Evolutionary conservation across 2,329 filamentous ascomycete species (phyloP).

Genomic region (Sclerotinia subarctica): DNA sequence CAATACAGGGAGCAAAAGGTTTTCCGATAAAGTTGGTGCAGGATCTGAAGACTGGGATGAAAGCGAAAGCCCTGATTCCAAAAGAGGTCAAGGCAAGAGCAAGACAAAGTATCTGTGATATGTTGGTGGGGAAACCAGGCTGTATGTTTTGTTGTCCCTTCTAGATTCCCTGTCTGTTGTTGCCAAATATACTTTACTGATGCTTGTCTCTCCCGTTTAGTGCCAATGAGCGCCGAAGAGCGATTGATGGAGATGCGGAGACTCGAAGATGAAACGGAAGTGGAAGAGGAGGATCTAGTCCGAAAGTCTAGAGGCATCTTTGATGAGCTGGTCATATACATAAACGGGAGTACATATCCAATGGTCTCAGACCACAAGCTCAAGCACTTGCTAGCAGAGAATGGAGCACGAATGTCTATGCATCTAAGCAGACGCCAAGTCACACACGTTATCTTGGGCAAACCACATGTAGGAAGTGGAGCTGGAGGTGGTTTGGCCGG

Average conservation of each 20-base stretch:
- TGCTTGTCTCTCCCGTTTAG: conserved; percentile 31
- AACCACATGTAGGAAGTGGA: conserved; percentile 47
- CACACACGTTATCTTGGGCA: conserved; percentile 81
- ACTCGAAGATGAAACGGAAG: conserved; percentile 52
- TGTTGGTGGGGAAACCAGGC: conserved; percentile 41
- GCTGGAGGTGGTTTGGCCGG: conserved; percentile 73
- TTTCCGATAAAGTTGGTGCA: conserved; percentile 63
- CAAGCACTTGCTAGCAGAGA: conserved; percentile 69
- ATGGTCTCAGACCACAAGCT: conserved; percentile 81
- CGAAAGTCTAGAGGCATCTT: conserved; percentile 53
- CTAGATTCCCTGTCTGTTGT: conserved; percentile 5
- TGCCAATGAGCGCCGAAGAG: conserved; percentile 34
- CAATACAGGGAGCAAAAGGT: conserved; percentile 54
- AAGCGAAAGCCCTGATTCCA: conserved; percentile 45
- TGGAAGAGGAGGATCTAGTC: conserved; percentile 33
- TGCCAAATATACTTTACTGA: conserved; percentile 21
- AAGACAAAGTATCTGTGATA: conserved; percentile 49
- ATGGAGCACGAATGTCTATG: conserved; percentile 71
- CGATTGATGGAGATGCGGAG: conserved; percentile 40
- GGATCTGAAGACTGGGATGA: conserved; percentile 56
- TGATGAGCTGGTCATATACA: conserved; percentile 68
- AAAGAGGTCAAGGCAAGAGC: conserved; percentile 40
- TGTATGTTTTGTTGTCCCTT: conserved; percentile 20
- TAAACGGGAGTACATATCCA: conserved; percentile 84
- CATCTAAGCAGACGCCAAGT: conserved; percentile 69